phyloP scores from a whole-genome alignment of 768 basidiomycete genomes.

The Podaxis sp. region DNA sequence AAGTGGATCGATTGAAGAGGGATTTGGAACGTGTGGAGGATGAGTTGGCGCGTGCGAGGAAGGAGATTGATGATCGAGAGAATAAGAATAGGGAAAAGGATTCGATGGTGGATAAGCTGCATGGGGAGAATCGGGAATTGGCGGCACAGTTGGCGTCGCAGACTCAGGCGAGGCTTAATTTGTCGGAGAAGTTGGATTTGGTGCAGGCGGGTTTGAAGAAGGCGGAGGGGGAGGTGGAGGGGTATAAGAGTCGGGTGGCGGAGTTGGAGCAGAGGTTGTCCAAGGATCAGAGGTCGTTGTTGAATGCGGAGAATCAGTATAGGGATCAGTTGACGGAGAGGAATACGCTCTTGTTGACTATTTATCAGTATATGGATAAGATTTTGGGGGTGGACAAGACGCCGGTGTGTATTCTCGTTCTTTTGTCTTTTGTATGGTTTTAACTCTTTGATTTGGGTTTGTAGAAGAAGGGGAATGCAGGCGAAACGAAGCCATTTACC shows the following conservation, averaged over 20 bases:
- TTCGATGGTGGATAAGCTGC: constrained; percentile 64
- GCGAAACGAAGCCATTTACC: constrained; percentile 88
- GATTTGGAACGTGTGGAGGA: constrained; percentile 80
- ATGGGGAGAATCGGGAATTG: constrained; percentile 79
- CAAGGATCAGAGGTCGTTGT: constrained; percentile 74
- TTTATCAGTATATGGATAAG: constrained; percentile 94
- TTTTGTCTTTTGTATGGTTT: not conserved
- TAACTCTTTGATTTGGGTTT: not conserved
- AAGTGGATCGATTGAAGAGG: constrained; percentile 80
- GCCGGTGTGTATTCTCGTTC: constrained; percentile 46
- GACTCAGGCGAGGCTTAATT: constrained; percentile 81
- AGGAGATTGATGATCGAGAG: constrained; percentile 68
- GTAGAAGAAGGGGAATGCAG: constrained; percentile 71
- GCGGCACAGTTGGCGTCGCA: constrained; percentile 75
- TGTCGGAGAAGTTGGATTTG: constrained; percentile 85
- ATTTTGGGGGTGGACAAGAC: constrained; percentile 88
- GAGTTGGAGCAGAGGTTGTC: constrained; percentile 78
- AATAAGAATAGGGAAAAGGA: constrained; percentile 66
- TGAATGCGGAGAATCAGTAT: constrained; percentile 74
- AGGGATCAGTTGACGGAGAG: constrained; percentile 91
- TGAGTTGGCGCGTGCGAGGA: constrained; percentile 66
- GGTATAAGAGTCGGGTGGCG: constrained; percentile 54
- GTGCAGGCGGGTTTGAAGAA: constrained; percentile 56
- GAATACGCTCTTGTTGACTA: constrained; percentile 85
- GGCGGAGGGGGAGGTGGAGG: constrained; percentile 63